A percentile compares a stretch with the other conserved stretches of the same genome.
Conservation (phyloP, 305 asterid genomes). For the Fraxinus albicans region DNA sequence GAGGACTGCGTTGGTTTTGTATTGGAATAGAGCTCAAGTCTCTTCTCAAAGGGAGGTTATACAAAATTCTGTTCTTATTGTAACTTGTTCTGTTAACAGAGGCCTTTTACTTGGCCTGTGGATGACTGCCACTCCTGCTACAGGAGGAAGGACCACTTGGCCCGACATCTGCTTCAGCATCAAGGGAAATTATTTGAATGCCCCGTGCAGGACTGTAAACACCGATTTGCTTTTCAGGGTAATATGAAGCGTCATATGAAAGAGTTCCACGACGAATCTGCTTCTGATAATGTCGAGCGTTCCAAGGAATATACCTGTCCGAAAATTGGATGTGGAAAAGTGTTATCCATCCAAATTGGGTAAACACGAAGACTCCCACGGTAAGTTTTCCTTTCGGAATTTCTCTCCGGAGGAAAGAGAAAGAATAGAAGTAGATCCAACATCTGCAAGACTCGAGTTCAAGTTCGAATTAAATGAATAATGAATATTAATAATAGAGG, state of each 20-base stretch:
- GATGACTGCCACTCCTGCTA: conserved; percentile 76
- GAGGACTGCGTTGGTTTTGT: conserved; percentile 23
- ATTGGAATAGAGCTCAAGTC: conserved; percentile 1
- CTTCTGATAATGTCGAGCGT: conserved; percentile 24
- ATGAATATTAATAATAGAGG: no score
- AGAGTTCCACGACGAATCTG: conserved; percentile 55
- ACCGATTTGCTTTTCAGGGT: conserved; percentile 52
- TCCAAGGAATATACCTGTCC: conserved; percentile 58
- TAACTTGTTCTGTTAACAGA: conserved; percentile 43
- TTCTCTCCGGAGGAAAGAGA: background rate
- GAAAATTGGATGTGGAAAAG: conserved; percentile 79
- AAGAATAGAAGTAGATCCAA: no score
- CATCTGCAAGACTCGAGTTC: no score
- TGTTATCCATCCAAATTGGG: conserved; percentile 62
- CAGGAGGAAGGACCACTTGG: conserved; percentile 85
- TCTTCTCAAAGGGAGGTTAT: background rate
- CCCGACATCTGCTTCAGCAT: conserved; percentile 75
- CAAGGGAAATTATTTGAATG: conserved; percentile 75
- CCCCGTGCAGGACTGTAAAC: conserved; percentile 48
- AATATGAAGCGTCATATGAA: conserved; percentile 69
- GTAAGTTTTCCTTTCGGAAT: conserved; percentile 27
- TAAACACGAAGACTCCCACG: conserved; percentile 77
- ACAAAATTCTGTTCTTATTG: conserved; percentile 8
- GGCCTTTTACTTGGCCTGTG: conserved; percentile 71
- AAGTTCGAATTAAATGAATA: no score